Evolutionary conservation across 1,139 yeast genomes (phyloP).

Genomic region (Nadsonia commutata): DNA sequence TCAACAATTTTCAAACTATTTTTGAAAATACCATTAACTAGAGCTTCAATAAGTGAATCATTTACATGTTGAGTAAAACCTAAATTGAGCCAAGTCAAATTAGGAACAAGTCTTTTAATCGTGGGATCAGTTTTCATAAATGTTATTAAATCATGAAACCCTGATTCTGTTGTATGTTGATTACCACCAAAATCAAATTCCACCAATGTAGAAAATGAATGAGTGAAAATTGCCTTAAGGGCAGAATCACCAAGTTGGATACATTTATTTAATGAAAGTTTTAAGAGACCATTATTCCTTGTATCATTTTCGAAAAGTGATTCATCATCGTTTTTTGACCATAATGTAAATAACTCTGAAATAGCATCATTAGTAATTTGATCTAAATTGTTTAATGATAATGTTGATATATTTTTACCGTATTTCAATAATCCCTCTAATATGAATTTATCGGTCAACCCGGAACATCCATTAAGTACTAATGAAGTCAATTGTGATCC

Average conservation of each 20-base stretch:
- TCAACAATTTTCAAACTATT: constrained; percentile 45
- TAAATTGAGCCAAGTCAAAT: constrained; percentile 48
- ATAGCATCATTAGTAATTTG: constrained; percentile 56
- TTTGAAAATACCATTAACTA: constrained; percentile 40
- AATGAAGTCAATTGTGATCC: constrained; percentile 49
- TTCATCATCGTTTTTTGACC: constrained; percentile 24
- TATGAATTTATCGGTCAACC: constrained; percentile 50
- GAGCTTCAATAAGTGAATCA: constrained; percentile 39
- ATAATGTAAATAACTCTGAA: constrained; percentile 37
- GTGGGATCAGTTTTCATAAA: constrained; percentile 25
- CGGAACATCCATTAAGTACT: constrained; percentile 57
- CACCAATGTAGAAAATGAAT: constrained; percentile 52
- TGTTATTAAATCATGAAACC: constrained; percentile 36
- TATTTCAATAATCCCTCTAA: constrained; percentile 42
- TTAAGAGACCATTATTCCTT: constrained; percentile 32
- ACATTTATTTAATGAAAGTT: constrained; percentile 54
- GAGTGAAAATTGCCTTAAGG: constrained; percentile 42
- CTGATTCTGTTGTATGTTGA: constrained; percentile 57
- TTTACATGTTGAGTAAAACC: constrained; percentile 70
- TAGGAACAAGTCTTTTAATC: constrained; percentile 31
- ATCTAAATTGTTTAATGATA: constrained; percentile 42
- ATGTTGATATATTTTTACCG: constrained; percentile 38
- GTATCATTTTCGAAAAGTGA: not conserved
- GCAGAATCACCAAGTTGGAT: constrained; percentile 48
- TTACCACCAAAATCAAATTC: constrained; percentile 30